These are phyloP conservation scores for Scalesia atractyloides DNA, from an alignment of 129 eudicot species.

Conservation along the genomic window DNA sequence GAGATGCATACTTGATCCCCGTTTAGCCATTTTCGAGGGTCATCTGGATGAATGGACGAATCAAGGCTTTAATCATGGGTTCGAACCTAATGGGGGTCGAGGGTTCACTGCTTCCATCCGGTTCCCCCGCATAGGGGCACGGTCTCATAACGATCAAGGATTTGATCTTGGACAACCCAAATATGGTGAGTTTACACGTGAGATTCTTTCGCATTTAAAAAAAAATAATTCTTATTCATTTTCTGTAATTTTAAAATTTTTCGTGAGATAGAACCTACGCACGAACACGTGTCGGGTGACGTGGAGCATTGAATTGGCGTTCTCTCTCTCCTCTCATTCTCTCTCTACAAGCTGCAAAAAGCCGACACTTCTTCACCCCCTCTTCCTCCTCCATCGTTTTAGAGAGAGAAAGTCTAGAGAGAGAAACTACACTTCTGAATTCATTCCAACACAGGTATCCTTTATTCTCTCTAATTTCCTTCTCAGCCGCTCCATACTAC, in stretches of 20 bases:
- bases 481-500: background rate
- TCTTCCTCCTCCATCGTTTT: constrained; percentile 22
- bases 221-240: background rate
- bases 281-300: constrained; percentile 86
- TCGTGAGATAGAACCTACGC: background rate
- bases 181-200: too few relatives aligned
- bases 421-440: constrained; percentile 37
- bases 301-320: constrained; percentile 74
- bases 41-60: too few relatives aligned
- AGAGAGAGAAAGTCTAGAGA: constrained; percentile 51
- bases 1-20: too few relatives aligned
- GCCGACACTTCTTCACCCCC: constrained; percentile 31
- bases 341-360: constrained; percentile 51
- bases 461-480: background rate
- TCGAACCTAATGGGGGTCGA: too few relatives aligned
- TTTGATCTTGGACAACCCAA: too few relatives aligned
- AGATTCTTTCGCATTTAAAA: too few relatives aligned
- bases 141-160: too few relatives aligned
- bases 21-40: too few relatives aligned
- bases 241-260: background rate
- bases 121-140: too few relatives aligned
- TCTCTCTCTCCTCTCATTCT: constrained; percentile 31
- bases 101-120: too few relatives aligned
- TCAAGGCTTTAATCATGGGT: too few relatives aligned
- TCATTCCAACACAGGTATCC: constrained; percentile 24